Evolutionary conservation across 495 filamentous ascomycete genomes (phyloP), one percentile per base, ranked within the genome.

Genomic region (Penicillium paxilli): DNA sequence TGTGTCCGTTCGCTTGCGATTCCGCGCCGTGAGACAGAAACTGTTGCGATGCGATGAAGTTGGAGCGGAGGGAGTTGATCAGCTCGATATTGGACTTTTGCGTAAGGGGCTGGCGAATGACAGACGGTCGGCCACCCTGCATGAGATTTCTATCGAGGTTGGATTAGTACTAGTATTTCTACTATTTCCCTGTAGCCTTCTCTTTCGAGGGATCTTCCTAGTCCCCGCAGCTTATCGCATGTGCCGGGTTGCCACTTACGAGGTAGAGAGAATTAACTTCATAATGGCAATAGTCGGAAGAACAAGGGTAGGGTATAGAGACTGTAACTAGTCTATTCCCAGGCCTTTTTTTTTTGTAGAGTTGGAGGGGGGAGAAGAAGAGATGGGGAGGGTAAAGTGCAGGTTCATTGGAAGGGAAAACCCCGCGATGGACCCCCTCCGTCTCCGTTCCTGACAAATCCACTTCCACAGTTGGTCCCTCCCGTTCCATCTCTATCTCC

Each of bases 11-110:
- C 11, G 42, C 16, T 2, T 35, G 52, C 24, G 48, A 44, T 12
- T 47, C 51, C 11, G 55, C 22, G 33, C 38, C 62, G 52, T 52
- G 57, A 32, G 60, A 8, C 25, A 77, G 80, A 58, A 83, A 78
- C 63, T 88, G 74, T 63, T 90, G 87, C 23, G 87, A 85, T 14
- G 86, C 83, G 20, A 82, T 64, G 70, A 96, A 89, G 70, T 91
- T 95, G 57, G 80, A 82, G 41, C 89, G 87, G 41, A 97, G 80
- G n/a, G 90, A 88, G 65, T 87, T 88, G 55, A 87, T 87, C 57
- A 97, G 80, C 66, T 97, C 92, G 58, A 91, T 81, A 68, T 95
- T 96, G 41, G 91, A 94, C 66, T 90, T 89, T 61, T 87, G 82
- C 21, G 79, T 80, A 42, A 84, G 77, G 25, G 85, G 82, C 52